Evolutionary conservation across 495 filamentous ascomycete species (phyloP), one percentile per base, ranked within the genome.

Genomic region (Hypoxylon lienhwacheense): DNA sequence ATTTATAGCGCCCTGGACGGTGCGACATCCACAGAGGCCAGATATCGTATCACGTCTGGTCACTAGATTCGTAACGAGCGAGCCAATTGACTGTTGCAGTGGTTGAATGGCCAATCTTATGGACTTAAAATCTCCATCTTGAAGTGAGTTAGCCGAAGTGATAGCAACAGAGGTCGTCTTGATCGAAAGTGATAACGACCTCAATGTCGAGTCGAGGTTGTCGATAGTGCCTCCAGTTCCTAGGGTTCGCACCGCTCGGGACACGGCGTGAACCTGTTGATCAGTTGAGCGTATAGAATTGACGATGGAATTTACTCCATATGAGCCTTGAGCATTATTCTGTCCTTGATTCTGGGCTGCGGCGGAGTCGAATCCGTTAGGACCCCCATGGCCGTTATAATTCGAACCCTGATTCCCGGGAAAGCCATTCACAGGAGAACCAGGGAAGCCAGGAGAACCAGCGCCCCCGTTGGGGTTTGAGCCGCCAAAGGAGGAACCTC

Each of bases 31-130:
- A 3, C 58, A 48, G 7, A 61, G 47, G 17, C 17, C 20, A 26
- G 52, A 28, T 11, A 61, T 61, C 4, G 35, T 48, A 21, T 52
- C 47, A 20, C 43, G 37, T n/a, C 47, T 52, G 6, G 34, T 16
- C n/a, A 61, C 35, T n/a, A 61, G 17, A 17, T 56, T 51, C 6
- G 58, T 52, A n/a, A 61, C 22, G 15, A 61, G 52, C 5, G 52
- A 28, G 17, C 52, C 58, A 24, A 61, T 61, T 1, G 58, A 61
- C n/a, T 41, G 42, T 1, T 51, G 42, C 1, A 61, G 37, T 4
- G 58, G 52, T 28, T 56, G 33, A 7, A 61, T 55, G 4, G 51
- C 51, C n/a, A 7, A 20, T 28, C 35, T 54, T 10, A 61, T 43
- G 20, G 52, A 52, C 5, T 52, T 41, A 7, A 61, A 11, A 21